Base-by-base conservation (phyloP, 805 yeast species). In the Kazachstania africana region DNA sequence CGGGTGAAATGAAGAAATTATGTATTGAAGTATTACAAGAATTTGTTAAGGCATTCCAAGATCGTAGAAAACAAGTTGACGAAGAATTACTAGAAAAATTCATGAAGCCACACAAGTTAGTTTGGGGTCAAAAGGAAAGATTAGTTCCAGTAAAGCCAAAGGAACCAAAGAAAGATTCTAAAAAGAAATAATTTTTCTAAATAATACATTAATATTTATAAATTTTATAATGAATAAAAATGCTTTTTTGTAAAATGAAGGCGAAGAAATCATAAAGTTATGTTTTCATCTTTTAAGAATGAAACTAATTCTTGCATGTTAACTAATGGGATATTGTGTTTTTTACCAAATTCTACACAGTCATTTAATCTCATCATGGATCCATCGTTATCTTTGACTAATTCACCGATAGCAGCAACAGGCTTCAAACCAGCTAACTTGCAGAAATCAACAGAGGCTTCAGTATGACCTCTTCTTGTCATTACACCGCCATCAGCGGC, bases 311-410 rank as follows among this genome's bases (percentile, higher is more conserved):
- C 79, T 43, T 83, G 81, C 46, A 88, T 87, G 20, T 85, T 78
- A 39, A 88, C 75, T 15, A 83, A 60, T 51, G 78, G 80, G 37
- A 91, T 59, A 29, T 65, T 65, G 45, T 71, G 73, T 42, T 70
- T 54, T 45, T 68, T 55, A 26, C 81, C 68, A 51, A 91, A 91
- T 47, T 62, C 62, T 28, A 68, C 57, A 59, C 97, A 91, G 52
- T 91, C 95, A 39, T 75, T 79, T 39, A 85, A 63, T 55, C 98
- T 75, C 78, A 87, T 84, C 97, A 91, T 91, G 41, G 79, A 64
- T 1, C 98, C 98, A 49, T 91, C 97, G 41, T 84, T 96, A 43
- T 85, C 97, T 36, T 79, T 72, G 16, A 91, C 97, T 44, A 91
- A 65, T 62, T 91, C 99, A 57, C 97, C 82, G 45, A 91, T 88